Evolutionary conservation across 2,329 filamentous ascomycete species (phyloP).

Genomic region (Tolypocladium tropicale): DNA sequence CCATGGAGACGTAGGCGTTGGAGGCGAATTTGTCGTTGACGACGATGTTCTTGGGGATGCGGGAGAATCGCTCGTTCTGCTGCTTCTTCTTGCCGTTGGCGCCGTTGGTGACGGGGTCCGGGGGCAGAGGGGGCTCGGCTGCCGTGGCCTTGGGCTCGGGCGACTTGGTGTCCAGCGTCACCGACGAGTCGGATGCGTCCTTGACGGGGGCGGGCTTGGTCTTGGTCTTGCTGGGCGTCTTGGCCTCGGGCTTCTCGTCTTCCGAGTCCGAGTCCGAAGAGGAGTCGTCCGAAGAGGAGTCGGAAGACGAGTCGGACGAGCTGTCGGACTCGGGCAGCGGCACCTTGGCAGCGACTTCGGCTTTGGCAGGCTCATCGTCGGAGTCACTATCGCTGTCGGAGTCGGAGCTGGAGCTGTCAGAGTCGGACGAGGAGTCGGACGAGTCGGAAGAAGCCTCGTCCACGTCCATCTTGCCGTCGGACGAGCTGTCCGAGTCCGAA

Average conservation of each 20-base stretch:
- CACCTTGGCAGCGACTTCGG: slow-evolving; percentile 26
- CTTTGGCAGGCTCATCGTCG: slow-evolving; percentile 14
- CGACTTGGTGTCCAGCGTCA: slow-evolving; percentile 43
- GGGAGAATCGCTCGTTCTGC: slow-evolving; percentile 64
- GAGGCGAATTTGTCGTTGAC: slow-evolving; percentile 62
- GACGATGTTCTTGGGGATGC: slow-evolving; percentile 57
- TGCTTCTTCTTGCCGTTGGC: slow-evolving; percentile 38
- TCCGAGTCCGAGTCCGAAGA: slow-evolving; percentile 25
- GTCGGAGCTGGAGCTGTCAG: slow-evolving; percentile 23
- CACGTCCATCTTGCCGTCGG: slow-evolving; percentile 7
- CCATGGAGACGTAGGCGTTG: slow-evolving; percentile 74
- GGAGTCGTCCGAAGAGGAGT: slow-evolving; percentile 11
- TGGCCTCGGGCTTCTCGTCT: slow-evolving; percentile 15
- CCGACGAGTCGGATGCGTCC: slow-evolving; percentile 32
- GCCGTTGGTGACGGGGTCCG: slow-evolving; percentile 34
- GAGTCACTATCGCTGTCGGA: slow-evolving; percentile 19
- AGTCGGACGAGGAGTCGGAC: slow-evolving; percentile 20
- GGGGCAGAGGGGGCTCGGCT: slow-evolving; percentile 40
- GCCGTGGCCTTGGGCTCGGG: slow-evolving; percentile 22
- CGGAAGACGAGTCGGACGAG: slow-evolving; percentile 20
- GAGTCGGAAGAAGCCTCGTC: slow-evolving; percentile 22
- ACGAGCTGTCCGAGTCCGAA: slow-evolving; percentile 7
- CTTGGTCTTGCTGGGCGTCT: slow-evolving; percentile 10
- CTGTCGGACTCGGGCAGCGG: slow-evolving; percentile 32
- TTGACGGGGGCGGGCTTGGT: slow-evolving; percentile 9